Evolutionary conservation across 768 basidiomycete genomes (phyloP), one percentile per base, ranked within the genome.

Genomic region (Russula griseocarnosa): DNA sequence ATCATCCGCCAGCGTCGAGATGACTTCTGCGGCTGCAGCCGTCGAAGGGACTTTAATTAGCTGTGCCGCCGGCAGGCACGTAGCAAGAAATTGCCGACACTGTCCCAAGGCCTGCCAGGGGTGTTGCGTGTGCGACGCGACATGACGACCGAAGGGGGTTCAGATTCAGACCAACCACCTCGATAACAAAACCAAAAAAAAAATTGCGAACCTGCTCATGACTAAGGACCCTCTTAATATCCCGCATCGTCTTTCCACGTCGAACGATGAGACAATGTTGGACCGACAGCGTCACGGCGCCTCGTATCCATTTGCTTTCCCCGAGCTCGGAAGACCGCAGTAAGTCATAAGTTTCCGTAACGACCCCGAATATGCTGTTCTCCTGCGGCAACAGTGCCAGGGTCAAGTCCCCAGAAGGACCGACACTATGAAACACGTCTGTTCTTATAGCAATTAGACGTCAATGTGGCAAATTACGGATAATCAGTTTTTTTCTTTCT

Each of bases 381-480:
- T 93, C 90, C 72, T 89, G 87, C 24, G 90, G 90, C 32, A 92
- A 77, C n/a, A 92, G 78, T 28, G 82, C 90, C 54, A 83, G 77
- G 28, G 80, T 78, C 38, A 40, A 7, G 16, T 40, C 38, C 36
- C 75, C 70, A 7, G 71, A 71, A 13, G 75, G 61, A 7, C 82
- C 79, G 46, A 92, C 73, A 20, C 80, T 73, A 50, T 78, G 71
- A 64, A 87, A 85, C 26, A 86, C 84, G 63, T 82, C 90, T 92
- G 71, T 9, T 22, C n/a, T n/a, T 18, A n/a, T 1, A 34, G 5
- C 28, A 40, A 7, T 7, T 7, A 4, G 16, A 14, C 47, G 62
- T 53, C 28, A 58, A 36, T 49, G 24, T 36, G 34, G 24, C 24
- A 34, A 24, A 24, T 46, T 49, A 38, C 10, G 6, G 40, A 16